These are phyloP conservation scores for Oxytropis ochrocephala DNA, from an alignment of 306 rosid genomes.

Conservation along the genomic window DNA sequence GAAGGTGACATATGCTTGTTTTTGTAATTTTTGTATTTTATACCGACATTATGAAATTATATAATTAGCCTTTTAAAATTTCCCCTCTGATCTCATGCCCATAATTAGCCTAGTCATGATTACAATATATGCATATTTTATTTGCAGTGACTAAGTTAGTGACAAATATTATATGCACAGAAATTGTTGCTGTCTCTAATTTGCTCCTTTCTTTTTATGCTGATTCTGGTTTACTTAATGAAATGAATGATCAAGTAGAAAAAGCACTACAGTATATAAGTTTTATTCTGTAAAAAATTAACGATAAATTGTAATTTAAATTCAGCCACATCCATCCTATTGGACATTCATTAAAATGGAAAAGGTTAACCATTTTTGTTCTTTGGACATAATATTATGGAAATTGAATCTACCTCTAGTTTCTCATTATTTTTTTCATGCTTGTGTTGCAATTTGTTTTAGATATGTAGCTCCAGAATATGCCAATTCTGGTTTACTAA, in stretches of 20 bases:
- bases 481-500: conserved; percentile 83
- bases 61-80: neutral
- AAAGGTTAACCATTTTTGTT: neutral
- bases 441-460: conserved; percentile 8
- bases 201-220: neutral
- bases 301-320: neutral
- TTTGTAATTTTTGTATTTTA: neutral
- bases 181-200: neutral
- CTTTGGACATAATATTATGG: neutral
- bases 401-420: neutral
- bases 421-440: neutral
- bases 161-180: neutral
- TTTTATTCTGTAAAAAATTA: too few species aligned
- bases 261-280: too few species aligned
- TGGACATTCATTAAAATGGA: neutral
- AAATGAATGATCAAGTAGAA: conserved; percentile 3
- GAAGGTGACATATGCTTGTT: neutral
- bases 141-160: neutral
- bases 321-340: neutral
- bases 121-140: neutral
- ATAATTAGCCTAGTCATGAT: neutral
- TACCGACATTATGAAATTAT: neutral
- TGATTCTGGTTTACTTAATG: conserved; percentile 49
- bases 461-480: conserved; percentile 92
- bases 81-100: neutral